Base-by-base conservation (phyloP, 2,329 filamentous ascomycete species). In the Penicillium brasilianum region DNA sequence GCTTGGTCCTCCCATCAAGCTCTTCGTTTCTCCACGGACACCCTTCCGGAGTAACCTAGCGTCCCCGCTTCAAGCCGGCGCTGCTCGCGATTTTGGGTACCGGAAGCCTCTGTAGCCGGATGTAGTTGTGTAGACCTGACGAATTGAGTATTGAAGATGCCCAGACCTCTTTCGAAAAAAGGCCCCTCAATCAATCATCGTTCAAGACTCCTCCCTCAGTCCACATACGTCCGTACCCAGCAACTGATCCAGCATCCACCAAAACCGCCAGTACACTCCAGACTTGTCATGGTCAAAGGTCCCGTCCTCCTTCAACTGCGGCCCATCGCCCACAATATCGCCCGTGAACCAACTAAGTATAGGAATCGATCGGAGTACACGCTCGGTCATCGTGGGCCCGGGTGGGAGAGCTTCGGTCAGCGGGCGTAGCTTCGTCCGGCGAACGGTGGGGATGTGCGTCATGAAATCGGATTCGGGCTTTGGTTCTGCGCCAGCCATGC, bases 321-420 rank as follows among this genome's bases (percentile, higher is more conserved):
- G 79, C 1, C 80, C 80, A 59, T 81, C 79, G 9, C 79, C 80
- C 18, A 82, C 80, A 41, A 82, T 79, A 57, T 80, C 79, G 30
- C 77, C 88, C 49, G 87, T 88, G 72, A 93, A 89, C 87, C 89
- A 92, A 68, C 85, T 85, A 62, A 92, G 78, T 62, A 92, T 83
- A 2, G 90, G 90, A 43, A 92, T 85, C 57, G 84, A 85, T 66
- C 85, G 84, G 57, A 90, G 77, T 20, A 91, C 72, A 55, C 87
- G 84, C 75, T 91, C 88, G 37, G 84, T 79, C 58, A 87, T 82
- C 2, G 88, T 88, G 52, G 87, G 86, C 67, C 90, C 87, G 2
- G 89, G 90, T 14, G 89, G 84, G 30, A 92, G 82, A 9, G 90
- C 90, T 76, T 90, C 86, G 63, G 90, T 85, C 50, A 89, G 85